Evolutionary conservation across 768 basidiomycete species (phyloP).

Genomic region (Hypsizygus marmoreus): DNA sequence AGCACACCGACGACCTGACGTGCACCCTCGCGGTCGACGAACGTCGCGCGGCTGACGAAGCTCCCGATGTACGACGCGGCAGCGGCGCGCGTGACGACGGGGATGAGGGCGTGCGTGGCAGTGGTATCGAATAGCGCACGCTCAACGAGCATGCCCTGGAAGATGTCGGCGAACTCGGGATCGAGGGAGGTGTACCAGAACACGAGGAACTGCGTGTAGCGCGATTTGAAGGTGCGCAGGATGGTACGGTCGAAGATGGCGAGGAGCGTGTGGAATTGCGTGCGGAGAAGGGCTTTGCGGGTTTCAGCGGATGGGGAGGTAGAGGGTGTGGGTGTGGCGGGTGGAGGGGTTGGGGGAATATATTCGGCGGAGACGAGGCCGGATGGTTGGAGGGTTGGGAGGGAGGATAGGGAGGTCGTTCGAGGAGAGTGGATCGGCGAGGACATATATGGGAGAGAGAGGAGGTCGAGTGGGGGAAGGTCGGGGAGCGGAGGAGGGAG

Average conservation of each 20-base stretch:
- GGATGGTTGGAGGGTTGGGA: constrained; percentile 16
- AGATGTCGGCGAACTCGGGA: constrained; percentile 85
- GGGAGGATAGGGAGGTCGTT: constrained; percentile 10
- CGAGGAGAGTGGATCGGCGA: constrained; percentile 28
- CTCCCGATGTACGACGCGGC: constrained; percentile 93
- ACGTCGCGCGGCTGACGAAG: constrained; percentile 88
- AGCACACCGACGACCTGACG: constrained; percentile 78
- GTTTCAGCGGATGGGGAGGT: constrained; percentile 13
- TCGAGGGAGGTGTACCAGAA: constrained; percentile 96
- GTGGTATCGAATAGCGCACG: constrained; percentile 65
- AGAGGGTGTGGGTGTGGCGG: constrained; percentile 14
- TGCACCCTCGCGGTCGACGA: constrained; percentile 75
- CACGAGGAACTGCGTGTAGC: constrained; percentile 95
- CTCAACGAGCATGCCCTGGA: constrained; percentile 92
- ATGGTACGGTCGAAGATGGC: constrained; percentile 94
- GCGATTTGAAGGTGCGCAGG: constrained; percentile 93
- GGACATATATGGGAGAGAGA: constrained; percentile 25
- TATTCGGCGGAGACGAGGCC: constrained; percentile 19
- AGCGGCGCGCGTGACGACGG: constrained; percentile 83
- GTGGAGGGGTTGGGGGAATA: constrained; percentile 27
- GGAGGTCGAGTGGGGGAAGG: constrained; percentile 31
- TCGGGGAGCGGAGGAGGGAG: constrained; percentile 34
- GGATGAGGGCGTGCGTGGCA: constrained; percentile 35
- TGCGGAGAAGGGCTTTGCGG: constrained; percentile 40
- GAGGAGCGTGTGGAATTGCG: constrained; percentile 85